Conservation (phyloP, 768 basidiomycete genomes). For the Lentinula aciculospora region DNA sequence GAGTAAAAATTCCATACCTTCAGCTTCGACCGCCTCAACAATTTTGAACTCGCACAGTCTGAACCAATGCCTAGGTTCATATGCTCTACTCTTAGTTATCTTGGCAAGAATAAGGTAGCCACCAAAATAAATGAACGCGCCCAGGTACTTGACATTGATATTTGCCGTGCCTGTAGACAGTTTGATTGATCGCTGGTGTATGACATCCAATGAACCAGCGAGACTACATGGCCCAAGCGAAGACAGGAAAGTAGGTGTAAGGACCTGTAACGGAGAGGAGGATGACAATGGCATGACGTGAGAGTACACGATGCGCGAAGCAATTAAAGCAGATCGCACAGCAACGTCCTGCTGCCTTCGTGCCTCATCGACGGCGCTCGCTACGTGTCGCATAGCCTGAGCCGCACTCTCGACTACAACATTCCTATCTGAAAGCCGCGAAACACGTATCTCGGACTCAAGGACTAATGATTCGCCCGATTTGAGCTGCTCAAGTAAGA, state of each 20-base stretch:
- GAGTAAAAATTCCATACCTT: slow-evolving; percentile 46
- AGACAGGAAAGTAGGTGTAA: slow-evolving; percentile 56
- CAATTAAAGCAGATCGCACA: slow-evolving; percentile 61
- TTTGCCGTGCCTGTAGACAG: slow-evolving; percentile 38
- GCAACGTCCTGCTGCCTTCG: slow-evolving; percentile 59
- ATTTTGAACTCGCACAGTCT: slow-evolving; percentile 69
- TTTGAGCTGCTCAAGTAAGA: slow-evolving; percentile 74
- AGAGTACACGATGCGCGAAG: slow-evolving; percentile 53
- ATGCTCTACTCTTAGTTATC: slow-evolving; percentile 71
- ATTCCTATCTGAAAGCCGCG: slow-evolving; percentile 28
- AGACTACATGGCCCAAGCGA: slow-evolving; percentile 75
- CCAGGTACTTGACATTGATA: slow-evolving; percentile 80
- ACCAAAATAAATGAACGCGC: slow-evolving; percentile 82
- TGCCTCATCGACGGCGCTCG: slow-evolving; percentile 77
- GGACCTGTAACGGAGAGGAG: slow-evolving; percentile 24
- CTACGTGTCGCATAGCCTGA: slow-evolving; percentile 71
- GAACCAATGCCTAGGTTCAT: slow-evolving; percentile 90
- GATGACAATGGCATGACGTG: slow-evolving; percentile 20
- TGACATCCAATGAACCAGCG: slow-evolving; percentile 84
- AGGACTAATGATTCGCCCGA: slow-evolving; percentile 25
- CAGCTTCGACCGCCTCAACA: slow-evolving; percentile 59
- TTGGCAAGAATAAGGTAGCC: slow-evolving; percentile 88
- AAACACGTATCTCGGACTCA: slow-evolving; percentile 8
- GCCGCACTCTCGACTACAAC: slow-evolving; percentile 48
- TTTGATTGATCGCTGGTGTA: slow-evolving; percentile 52